phyloP scores from a whole-genome alignment of 768 basidiomycete genomes.

The Lentinula raphanica region DNA sequence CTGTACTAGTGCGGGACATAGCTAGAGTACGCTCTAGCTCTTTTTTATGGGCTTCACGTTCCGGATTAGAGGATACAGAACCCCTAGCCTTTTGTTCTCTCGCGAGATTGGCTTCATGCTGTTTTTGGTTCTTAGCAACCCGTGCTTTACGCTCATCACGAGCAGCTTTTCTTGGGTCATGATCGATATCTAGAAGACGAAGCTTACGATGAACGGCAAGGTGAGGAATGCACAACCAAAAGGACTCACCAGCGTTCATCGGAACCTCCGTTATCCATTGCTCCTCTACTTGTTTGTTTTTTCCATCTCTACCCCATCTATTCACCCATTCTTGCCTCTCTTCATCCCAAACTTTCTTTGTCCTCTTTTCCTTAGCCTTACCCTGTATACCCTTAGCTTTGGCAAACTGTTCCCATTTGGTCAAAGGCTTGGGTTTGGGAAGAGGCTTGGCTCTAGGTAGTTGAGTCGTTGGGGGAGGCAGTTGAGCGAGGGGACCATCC shows the following conservation, averaged over 20 bases:
- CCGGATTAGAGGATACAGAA: slow-evolving; percentile 10
- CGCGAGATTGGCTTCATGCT: slow-evolving; percentile 66
- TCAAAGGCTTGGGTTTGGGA: slow-evolving; percentile 86
- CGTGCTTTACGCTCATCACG: slow-evolving; percentile 76
- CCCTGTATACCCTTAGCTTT: slow-evolving; percentile 91
- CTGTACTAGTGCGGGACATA: slow-evolving; percentile 77
- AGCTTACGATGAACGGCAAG: background rate
- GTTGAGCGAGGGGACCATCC: slow-evolving; percentile 78
- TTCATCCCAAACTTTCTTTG: slow-evolving; percentile 89
- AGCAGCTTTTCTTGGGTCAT: slow-evolving; percentile 73
- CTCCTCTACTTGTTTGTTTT: slow-evolving; percentile 80
- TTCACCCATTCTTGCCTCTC: slow-evolving; percentile 90
- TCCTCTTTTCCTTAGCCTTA: slow-evolving; percentile 40
- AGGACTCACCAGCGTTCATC: slow-evolving; percentile 67
- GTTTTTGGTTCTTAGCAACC: slow-evolving; percentile 79
- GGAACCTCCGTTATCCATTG: slow-evolving; percentile 95
- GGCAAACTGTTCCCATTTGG: slow-evolving; percentile 97
- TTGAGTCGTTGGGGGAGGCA: slow-evolving; percentile 70
- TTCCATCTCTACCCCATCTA: slow-evolving; percentile 85
- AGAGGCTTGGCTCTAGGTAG: slow-evolving; percentile 90
- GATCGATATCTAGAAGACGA: slow-evolving; percentile 55
- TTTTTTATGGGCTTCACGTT: slow-evolving; percentile 50
- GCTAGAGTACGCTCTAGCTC: slow-evolving; percentile 77
- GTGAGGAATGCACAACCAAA: background rate
- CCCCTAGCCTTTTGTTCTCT: slow-evolving; percentile 32